These are phyloP conservation scores for Dichotomopilus funicola DNA, from an alignment of 2,329 filamentous ascomycete species.

Conservation along the genomic window DNA sequence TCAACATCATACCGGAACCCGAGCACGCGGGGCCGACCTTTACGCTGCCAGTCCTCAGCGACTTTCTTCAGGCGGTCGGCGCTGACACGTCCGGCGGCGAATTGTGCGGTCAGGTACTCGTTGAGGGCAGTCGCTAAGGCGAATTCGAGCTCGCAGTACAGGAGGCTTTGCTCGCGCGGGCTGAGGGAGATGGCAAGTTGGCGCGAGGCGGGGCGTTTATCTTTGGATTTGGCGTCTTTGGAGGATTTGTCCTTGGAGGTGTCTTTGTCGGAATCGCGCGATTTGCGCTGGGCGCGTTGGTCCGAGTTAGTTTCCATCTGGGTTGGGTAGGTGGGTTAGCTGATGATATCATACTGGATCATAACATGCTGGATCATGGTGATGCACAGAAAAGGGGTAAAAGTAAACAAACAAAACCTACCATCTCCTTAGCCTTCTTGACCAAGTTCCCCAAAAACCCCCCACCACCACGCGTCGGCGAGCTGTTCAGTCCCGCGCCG, in stretches of 20 bases:
- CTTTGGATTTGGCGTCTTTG: conserved; percentile 9
- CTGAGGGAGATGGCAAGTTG: conserved; percentile 43
- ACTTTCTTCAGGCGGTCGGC: conserved; percentile 46
- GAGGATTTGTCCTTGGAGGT: no score
- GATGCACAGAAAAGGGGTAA: no score
- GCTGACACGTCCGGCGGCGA: conserved; percentile 49
- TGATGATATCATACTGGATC: neutral
- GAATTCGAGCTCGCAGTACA: conserved; percentile 55
- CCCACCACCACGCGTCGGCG: conserved; percentile 27
- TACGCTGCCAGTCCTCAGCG: conserved; percentile 44
- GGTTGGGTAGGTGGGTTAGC: neutral
- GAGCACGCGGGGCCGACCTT: conserved; percentile 48
- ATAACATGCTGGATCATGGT: neutral
- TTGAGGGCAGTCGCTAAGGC: conserved; percentile 46
- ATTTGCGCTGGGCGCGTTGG: conserved; percentile 29
- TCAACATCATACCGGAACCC: conserved; percentile 55
- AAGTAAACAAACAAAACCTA: conserved; percentile 27
- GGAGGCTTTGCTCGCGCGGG: conserved; percentile 50
- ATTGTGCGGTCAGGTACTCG: conserved; percentile 45
- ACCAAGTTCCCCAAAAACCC: conserved; percentile 42
- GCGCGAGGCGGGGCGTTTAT: conserved; percentile 24
- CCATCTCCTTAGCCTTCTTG: conserved; percentile 50
- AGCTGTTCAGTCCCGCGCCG: neutral
- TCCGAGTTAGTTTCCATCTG: conserved; percentile 32
- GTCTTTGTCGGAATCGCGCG: conserved; percentile 25